Conservation (phyloP, 2,329 filamentous ascomycete species). For the Talaromyces sp. region DNA sequence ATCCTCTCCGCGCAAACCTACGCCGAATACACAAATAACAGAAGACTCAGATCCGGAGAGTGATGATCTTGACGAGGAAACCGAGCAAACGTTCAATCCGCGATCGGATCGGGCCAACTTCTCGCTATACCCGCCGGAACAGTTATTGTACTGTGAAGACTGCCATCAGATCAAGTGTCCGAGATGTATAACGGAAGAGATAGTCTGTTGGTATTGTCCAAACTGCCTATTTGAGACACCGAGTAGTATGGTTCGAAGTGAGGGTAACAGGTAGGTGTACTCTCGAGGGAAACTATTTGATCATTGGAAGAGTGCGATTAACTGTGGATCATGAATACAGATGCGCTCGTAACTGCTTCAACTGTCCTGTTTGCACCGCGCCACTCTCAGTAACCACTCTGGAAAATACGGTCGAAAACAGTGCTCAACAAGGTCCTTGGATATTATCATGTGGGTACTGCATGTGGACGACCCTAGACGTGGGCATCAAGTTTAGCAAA, state of each 20-base stretch:
- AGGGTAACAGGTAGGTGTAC: constrained; percentile 74
- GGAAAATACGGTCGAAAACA: constrained; percentile 50
- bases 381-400: constrained; percentile 71
- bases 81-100: constrained; percentile 71
- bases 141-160: constrained; percentile 94
- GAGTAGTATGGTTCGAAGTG: constrained; percentile 84
- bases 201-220: constrained; percentile 91
- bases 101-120: constrained; percentile 80
- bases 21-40: constrained; percentile 26
- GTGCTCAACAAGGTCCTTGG: constrained; percentile 58
- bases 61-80: constrained; percentile 66
- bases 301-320: background rate
- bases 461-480: constrained; percentile 85
- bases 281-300: constrained; percentile 29
- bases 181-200: constrained; percentile 86
- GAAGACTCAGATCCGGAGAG: constrained; percentile 50
- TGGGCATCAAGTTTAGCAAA: constrained; percentile 85
- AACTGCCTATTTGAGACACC: constrained; percentile 95
- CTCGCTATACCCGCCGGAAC: constrained; percentile 86
- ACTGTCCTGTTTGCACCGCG: constrained; percentile 83
- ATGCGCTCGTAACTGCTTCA: constrained; percentile 91
- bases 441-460: constrained; percentile 86
- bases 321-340: constrained; percentile 44
- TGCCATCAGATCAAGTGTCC: constrained; percentile 95
- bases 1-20: constrained; percentile 21